Base-by-base conservation (phyloP, 805 yeast species). In the Saccharomycopsis sp. region DNA sequence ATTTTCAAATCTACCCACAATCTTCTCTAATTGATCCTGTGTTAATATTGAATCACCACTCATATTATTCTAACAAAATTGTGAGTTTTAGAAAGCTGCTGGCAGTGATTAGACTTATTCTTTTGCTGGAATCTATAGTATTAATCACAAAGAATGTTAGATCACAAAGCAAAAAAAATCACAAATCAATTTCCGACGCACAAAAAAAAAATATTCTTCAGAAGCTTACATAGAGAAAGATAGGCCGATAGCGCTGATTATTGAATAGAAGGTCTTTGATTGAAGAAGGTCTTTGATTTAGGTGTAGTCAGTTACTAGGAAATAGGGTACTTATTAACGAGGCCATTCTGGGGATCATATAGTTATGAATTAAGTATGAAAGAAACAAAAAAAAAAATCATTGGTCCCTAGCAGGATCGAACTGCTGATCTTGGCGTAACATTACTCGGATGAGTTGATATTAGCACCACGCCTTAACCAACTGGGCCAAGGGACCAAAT, bases 391-490 rank as follows among this genome's bases (percentile, higher is more conserved):
- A 22, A 57, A 54, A 34, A 64, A 70, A 66, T 52, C 66, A 72
- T 68, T 84, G 89, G 83, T 84, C 87, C 87, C 87, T 83, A 82
- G 87, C 89, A 81, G 89, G 89, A 83, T 84, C 89, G 89, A 84
- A 84, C 89, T 81, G 89, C 87, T 82, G 89, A 84, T 83, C 89
- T 69, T 69, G 70, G 72, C 72, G 72, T 69, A 59, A 59, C 62
- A 59, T 53, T 59, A 49, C 54, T 53, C 22, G 15, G 24, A 25
- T 17, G 23, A 54, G 47, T 50, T 52, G 20, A 47, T 70, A 71
- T 71, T 71, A 71, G 74, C 74, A 70, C 74, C 73, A 70, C 73
- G 74, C 74, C 74, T 70, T 71, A 70, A 71, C 74, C 74, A 71
- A 71, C 74, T 71, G 73, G 74, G 74, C 74, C 74, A 71, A 71